Percentiles rank a stretch among this genome's conserved stretches.
These are phyloP conservation scores for Penicillium nordicum DNA, from an alignment of 2,329 filamentous ascomycete genomes.

Conservation along the genomic window DNA sequence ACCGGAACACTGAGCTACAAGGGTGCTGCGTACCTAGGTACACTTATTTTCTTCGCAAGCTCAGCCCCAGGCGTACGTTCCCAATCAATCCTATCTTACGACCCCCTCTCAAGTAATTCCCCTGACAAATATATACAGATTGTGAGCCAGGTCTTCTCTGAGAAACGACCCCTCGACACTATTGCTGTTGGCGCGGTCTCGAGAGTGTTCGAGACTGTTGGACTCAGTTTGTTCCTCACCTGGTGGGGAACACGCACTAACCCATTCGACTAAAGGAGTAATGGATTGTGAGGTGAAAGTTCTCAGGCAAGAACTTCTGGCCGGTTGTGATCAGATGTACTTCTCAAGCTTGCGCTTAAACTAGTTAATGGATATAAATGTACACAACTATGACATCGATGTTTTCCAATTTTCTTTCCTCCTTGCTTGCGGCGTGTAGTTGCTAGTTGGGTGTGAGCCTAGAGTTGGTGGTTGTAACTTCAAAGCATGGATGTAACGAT, in stretches of 20 bases:
- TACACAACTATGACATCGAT: slow-evolving; percentile 4
- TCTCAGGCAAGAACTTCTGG: slow-evolving; percentile 10
- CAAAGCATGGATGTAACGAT: not conserved
- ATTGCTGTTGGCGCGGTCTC: slow-evolving; percentile 79
- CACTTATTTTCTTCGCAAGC: slow-evolving; percentile 85
- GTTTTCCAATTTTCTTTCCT: not conserved
- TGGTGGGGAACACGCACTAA: slow-evolving; percentile 97
- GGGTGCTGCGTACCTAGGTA: slow-evolving; percentile 90
- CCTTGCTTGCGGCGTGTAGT: too few relatives aligned
- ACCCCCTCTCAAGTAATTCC: not conserved
- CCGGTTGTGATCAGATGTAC: not conserved
- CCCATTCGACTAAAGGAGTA: slow-evolving; percentile 68
- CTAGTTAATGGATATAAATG: slow-evolving; percentile 6
- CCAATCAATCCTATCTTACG: not conserved
- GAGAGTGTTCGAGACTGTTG: slow-evolving; percentile 88
- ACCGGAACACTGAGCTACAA: slow-evolving; percentile 95
- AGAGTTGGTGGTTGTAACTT: not conserved
- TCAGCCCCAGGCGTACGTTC: slow-evolving; percentile 76
- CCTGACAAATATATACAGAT: slow-evolving; percentile 54
- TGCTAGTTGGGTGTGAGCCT: too few relatives aligned
- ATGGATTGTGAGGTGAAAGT: not conserved
- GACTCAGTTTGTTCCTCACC: slow-evolving; percentile 85
- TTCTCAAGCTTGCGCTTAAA: not conserved
- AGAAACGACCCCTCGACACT: slow-evolving; percentile 89
- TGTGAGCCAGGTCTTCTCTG: slow-evolving; percentile 78